Evolutionary conservation across 495 filamentous ascomycete genomes (phyloP).

Genomic region (Penicillium odoratum): DNA sequence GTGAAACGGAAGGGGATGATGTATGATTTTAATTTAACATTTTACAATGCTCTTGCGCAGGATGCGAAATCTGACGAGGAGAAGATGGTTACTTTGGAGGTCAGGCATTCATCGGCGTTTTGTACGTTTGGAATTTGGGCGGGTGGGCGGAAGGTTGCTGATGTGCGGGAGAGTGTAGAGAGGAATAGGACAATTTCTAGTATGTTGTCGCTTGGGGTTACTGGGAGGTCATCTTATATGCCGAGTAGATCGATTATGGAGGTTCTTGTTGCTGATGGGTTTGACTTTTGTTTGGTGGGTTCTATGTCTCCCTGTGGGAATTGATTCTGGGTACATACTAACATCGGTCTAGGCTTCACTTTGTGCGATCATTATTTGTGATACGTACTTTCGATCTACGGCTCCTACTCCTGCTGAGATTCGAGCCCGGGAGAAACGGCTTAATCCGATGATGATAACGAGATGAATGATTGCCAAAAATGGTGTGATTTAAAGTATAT

Average conservation of each 20-base stretch:
- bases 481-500: neutral
- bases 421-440: neutral
- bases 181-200: conserved; percentile 9
- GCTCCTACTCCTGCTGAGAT: neutral
- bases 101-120: neutral
- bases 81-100: conserved; percentile 10
- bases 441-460: neutral
- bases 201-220: neutral
- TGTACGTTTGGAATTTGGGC: conserved; percentile 4
- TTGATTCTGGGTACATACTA: neutral
- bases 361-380: conserved; percentile 4
- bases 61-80: conserved; percentile 13
- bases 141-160: conserved; percentile 14
- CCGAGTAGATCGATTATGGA: conserved; percentile 14
- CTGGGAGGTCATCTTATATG: neutral
- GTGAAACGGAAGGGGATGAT: neutral
- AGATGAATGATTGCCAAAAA: neutral
- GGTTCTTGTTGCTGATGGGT: conserved; percentile 16
- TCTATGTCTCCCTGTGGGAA: neutral
- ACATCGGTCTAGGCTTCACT: conserved; percentile 2
- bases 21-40: conserved; percentile 8
- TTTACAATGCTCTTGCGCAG: conserved; percentile 13
- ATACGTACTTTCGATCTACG: neutral
- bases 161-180: conserved; percentile 24
- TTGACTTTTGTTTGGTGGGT: conserved; percentile 22